Evolutionary conservation across 2,329 filamentous ascomycete species (phyloP), one percentile per base, ranked within the genome.

Genomic region (Ceratocystiopsis brevicomis): DNA sequence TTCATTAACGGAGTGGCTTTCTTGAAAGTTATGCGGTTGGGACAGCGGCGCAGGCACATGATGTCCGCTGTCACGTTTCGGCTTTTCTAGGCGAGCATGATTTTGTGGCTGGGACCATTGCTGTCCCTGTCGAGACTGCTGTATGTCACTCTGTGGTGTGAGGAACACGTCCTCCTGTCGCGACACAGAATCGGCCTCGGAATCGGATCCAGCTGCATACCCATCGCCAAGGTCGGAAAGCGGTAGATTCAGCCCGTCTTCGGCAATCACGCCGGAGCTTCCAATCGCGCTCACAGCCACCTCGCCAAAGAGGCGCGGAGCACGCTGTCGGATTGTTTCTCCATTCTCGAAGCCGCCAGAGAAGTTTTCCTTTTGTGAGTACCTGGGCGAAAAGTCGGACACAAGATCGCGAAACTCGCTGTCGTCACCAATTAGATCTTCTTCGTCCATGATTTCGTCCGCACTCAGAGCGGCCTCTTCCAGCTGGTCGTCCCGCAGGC

Each of bases 321-420:
- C 25, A 30, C 6, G 33, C 4, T 41, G 43, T 19, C 43, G 57
- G 59, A 13, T 53, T 51, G 17, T 49, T 55, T 13, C 17, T 33
- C 33, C 33, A 2, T 34, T 3, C 15, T 34, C 30, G 19, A 21
- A 6, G 12, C 16, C 41, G 41, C 73, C 71, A 9, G 83, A 87
- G 56, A 16, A 11, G 4, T n/a, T 37, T 21, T 87, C 81, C 53
- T 85, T 85, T 56, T 87, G 83, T 5, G 80, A 84, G 10, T 30
- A 9, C 25, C 6, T 30, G 10, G 25, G 25, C 5, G 25, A 4
- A 11, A 30, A 30, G 10, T 85, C 79, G 50, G 81, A 60, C 61
- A 25, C 25, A 11, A 63, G 59, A 30, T 54, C 53, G 47, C 43
- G 54, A 13, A 47, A 14, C 17, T 46, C 14, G 37, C 45, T 41